phyloP scores from a whole-genome alignment of 1,284 basidiomycete species.

The Lignosus rhinocerotis region DNA sequence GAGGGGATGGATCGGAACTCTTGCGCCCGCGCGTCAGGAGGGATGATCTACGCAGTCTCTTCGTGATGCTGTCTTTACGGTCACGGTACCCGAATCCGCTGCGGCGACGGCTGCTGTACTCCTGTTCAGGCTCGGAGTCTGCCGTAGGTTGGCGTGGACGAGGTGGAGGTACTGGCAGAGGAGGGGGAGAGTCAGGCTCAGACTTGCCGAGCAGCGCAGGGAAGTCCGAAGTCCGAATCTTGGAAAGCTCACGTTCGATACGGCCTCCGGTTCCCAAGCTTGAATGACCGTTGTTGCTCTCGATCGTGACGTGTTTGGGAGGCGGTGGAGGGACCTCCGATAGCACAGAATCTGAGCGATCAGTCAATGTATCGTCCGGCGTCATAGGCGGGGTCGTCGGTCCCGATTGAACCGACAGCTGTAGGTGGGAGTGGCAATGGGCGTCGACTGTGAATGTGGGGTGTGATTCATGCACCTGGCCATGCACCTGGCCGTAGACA shows the following conservation, averaged over 20 bases:
- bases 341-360: constrained; percentile 22
- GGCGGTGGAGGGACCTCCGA: constrained; percentile 23
- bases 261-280: constrained; percentile 17
- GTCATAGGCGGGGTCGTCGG: constrained; percentile 34
- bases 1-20: constrained; percentile 21
- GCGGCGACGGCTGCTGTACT: constrained; percentile 9
- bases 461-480: constrained; percentile 11
- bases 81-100: constrained; percentile 7
- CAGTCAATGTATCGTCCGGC: constrained; percentile 33
- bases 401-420: constrained; percentile 17
- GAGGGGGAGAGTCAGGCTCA: constrained; percentile 13
- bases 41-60: constrained; percentile 15
- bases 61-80: constrained; percentile 19
- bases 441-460: constrained; percentile 16
- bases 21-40: constrained; percentile 17
- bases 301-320: constrained; percentile 16
- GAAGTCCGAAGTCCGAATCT: constrained; percentile 30
- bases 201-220: constrained; percentile 25
- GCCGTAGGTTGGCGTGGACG: background rate
- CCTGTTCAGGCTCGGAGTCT: constrained; percentile 17
- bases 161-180: constrained; percentile 16
- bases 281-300: constrained; percentile 4
- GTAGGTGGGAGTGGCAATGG: constrained; percentile 18
- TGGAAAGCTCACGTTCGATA: constrained; percentile 18
- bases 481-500: constrained; percentile 21